Conservation (phyloP, 768 basidiomycete genomes). For the Amanita pallidorosea region DNA sequence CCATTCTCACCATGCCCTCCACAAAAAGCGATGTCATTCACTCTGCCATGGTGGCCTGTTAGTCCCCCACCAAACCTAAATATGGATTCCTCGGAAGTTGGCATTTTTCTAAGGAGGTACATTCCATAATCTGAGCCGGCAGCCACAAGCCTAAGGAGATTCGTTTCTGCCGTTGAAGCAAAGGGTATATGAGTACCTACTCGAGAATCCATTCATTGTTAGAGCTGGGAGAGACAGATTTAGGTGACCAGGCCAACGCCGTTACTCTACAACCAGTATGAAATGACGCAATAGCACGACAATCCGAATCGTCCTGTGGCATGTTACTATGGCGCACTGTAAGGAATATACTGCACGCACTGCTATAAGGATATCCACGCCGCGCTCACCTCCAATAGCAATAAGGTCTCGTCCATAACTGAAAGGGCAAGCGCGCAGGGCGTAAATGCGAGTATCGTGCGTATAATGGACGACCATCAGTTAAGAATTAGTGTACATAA, state of each 20-base stretch:
- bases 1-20: conserved; percentile 63
- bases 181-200: conserved; percentile 28
- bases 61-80: conserved; percentile 72
- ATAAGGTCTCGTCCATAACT: conserved; percentile 60
- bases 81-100: conserved; percentile 35
- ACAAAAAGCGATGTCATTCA: conserved; percentile 74
- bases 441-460: conserved; percentile 51
- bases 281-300: conserved; percentile 53
- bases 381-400: conserved; percentile 65
- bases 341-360: conserved; percentile 26
- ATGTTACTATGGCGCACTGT: conserved; percentile 3
- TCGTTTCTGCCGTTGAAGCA: not conserved
- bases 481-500: too few relatives aligned
- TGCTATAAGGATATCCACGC: conserved; percentile 50
- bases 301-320: conserved; percentile 30
- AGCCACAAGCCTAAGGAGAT: conserved; percentile 46
- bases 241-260: conserved; percentile 70
- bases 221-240: conserved; percentile 52
- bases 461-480: conserved; percentile 49
- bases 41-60: conserved; percentile 69
- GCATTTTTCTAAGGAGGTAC: conserved; percentile 53
- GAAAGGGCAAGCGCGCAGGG: conserved; percentile 50
- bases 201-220: conserved; percentile 64
- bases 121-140: conserved; percentile 63
- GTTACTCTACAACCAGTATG: conserved; percentile 63